These are phyloP conservation scores for Trichoderma sp. DNA, from an alignment of 2,329 filamentous ascomycete species.

Conservation along the genomic window DNA sequence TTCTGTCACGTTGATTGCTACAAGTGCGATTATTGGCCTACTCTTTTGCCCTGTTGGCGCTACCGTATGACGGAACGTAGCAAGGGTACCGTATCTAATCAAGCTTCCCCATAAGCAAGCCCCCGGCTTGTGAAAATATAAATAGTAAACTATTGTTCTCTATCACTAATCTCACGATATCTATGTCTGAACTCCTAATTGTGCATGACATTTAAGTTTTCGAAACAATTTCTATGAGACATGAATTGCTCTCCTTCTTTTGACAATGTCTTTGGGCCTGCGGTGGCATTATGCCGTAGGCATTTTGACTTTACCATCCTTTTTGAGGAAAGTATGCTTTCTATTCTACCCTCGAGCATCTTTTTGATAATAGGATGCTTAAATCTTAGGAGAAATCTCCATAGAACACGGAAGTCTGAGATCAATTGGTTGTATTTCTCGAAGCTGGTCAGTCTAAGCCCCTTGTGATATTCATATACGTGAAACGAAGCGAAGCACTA, in stretches of 20 bases:
- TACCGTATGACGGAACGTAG: not conserved
- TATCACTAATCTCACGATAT: not conserved
- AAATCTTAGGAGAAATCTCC: not conserved
- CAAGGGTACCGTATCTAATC: not conserved
- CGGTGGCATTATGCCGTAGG: not conserved
- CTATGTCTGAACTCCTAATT: not conserved
- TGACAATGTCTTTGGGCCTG: not conserved
- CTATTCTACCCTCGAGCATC: not conserved
- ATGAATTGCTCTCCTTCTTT: not conserved
- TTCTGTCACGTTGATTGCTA: not conserved
- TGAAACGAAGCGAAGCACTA: not conserved
- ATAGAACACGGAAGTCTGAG: not conserved
- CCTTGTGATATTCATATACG: not conserved
- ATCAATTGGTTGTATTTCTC: not conserved
- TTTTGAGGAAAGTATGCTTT: not conserved
- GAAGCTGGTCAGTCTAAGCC: not conserved
- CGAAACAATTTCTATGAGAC: not conserved
- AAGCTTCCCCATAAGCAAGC: not conserved
- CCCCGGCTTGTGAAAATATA: not conserved
- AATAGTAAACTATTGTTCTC: not conserved
- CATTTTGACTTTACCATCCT: not conserved
- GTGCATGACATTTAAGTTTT: not conserved
- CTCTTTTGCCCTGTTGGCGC: not conserved
- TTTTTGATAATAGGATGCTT: not conserved
- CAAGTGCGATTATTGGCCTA: not conserved